Evolutionary conservation across 257 asterid species (phyloP).

Genomic region (Ligustrum vulgare): DNA sequence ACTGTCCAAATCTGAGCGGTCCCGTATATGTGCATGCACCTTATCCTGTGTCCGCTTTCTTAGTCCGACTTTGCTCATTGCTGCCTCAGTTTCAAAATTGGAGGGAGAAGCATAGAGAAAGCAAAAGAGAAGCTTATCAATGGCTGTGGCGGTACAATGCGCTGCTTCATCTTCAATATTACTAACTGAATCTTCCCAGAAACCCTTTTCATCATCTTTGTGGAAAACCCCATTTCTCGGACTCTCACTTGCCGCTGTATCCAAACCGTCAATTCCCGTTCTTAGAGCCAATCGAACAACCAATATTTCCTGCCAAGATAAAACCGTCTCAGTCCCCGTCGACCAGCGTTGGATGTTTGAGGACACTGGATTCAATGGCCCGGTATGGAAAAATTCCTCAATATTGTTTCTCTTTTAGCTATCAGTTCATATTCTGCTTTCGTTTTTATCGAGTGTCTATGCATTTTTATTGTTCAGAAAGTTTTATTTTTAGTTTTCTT

Average conservation of each 20-base stretch:
- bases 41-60: constrained; percentile 28
- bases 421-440: background rate
- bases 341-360: constrained; percentile 92
- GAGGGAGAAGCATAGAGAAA: constrained; percentile 10
- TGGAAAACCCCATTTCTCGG: constrained; percentile 67
- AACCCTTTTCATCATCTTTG: constrained; percentile 32
- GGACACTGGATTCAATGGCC: constrained; percentile 57
- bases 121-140: constrained; percentile 23
- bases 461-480: background rate
- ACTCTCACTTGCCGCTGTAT: constrained; percentile 41
- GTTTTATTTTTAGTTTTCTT: background rate
- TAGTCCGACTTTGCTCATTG: constrained; percentile 5
- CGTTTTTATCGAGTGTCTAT: background rate
- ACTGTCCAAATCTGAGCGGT: too few species aligned
- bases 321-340: constrained; percentile 46
- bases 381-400: constrained; percentile 40
- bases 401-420: background rate
- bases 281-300: constrained; percentile 22
- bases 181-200: constrained; percentile 32
- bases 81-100: constrained; percentile 4
- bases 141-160: constrained; percentile 62
- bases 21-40: constrained; percentile 2
- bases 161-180: constrained; percentile 45
- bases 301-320: constrained; percentile 59
- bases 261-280: constrained; percentile 33